Evolutionary conservation across 2,329 filamentous ascomycete genomes (phyloP), one percentile per base, ranked within the genome.

Genomic region (Xylariales sp.): DNA sequence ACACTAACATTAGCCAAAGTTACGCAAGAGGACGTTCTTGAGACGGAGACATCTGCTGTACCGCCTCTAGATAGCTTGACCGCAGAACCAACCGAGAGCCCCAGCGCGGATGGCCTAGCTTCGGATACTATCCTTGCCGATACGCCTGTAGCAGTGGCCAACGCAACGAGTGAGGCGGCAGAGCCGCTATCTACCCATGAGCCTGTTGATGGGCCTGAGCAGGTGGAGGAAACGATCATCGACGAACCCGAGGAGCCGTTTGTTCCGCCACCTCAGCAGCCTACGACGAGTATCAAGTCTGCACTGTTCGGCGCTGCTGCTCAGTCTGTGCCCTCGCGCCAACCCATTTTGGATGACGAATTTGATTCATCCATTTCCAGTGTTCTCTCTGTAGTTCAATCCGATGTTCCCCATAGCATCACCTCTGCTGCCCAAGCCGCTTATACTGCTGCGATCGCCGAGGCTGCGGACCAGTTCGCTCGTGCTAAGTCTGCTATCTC

Each of bases 401-500:
- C 57, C 2, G 56, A 62, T 30, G 50, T 53, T 33, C 59, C 59
- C 6, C 58, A 60, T 2, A 64, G 56, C 40, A 61, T 65, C 36
- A 65, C 63, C 3, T 58, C 62, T 17, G 66, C 70, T 13, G 71
- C 74, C 5, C 67, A 72, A 42, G 70, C 72, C 6, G 76, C 74
- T 6, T 89, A 88, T 57, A 75, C 73, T 7, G 73, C 74, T 17
- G 85, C 85, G 15, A 60, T 85, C 8, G 76, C 74, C 29, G 67
- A 73, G 28, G 86, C 85, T 4, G 77, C 78, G n/a, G 70, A 78
- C 28, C 80, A 83, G 38, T 87, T 86, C 49, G 73, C 74, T 0
- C 77, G 78, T 16, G 85, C 84, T 8, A 77, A 81, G 50, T 83
- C 83, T 1, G 69, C 78, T 18, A 69, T 85, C 2, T 87, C 83